Percentiles rank a stretch among this genome's conserved stretches.
phyloP scores from a whole-genome alignment of 495 filamentous ascomycete genomes.

The Sordaria brevicollis region DNA sequence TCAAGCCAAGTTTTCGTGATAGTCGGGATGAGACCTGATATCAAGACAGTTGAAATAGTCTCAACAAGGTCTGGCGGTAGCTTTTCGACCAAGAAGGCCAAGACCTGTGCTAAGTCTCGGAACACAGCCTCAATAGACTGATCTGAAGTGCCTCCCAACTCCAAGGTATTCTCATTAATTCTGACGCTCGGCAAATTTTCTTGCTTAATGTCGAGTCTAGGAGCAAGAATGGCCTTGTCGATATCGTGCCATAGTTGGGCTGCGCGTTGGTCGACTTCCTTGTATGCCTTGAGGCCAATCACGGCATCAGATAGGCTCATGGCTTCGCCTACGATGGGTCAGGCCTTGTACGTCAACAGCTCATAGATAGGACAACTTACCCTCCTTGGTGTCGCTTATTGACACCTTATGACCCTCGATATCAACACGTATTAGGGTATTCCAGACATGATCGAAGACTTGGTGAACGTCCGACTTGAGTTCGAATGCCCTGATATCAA shows the following conservation, averaged over 20 bases:
- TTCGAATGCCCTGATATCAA: conserved; percentile 38
- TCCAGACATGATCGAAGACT: conserved; percentile 47
- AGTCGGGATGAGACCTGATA: conserved; percentile 53
- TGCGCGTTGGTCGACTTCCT: conserved; percentile 41
- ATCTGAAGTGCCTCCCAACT: conserved; percentile 23
- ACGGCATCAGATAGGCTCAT: conserved; percentile 38
- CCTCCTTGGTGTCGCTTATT: conserved; percentile 34
- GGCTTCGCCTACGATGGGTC: conserved; percentile 28
- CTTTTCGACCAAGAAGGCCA: conserved; percentile 52
- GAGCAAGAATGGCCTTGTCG: conserved; percentile 37
- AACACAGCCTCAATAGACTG: conserved; percentile 39
- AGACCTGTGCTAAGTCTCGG: conserved; percentile 47
- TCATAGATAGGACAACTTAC: conserved; percentile 10
- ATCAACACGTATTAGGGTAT: conserved; percentile 46
- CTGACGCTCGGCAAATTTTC: conserved; percentile 21
- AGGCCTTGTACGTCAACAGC: conserved; percentile 8
- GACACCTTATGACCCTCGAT: conserved; percentile 33
- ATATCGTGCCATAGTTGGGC: conserved; percentile 40
- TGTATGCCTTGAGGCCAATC: conserved; percentile 38
- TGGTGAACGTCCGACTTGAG: conserved; percentile 48
- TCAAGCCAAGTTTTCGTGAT: conserved; percentile 67
- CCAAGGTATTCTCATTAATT: conserved; percentile 26
- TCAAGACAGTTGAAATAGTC: conserved; percentile 53
- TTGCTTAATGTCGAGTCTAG: conserved; percentile 32
- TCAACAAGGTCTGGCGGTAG: conserved; percentile 54